Evolutionary conservation across 1,284 basidiomycete genomes (phyloP), one percentile per base, ranked within the genome.

Genomic region (Hymenochaete sp.): DNA sequence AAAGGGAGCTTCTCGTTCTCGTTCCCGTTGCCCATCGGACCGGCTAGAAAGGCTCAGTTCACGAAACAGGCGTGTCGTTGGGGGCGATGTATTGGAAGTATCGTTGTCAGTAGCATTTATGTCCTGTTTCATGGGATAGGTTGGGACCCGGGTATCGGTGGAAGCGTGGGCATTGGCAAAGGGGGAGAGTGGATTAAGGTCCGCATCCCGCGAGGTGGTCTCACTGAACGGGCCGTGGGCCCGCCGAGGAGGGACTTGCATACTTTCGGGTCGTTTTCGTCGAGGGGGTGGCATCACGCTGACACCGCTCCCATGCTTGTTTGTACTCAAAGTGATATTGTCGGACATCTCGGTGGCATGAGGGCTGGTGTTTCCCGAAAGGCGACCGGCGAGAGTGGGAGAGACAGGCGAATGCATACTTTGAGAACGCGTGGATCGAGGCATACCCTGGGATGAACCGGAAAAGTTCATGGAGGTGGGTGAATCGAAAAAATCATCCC

Each of bases 201-300:
- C 45, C 5, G 11, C 39, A 3, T 18, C n/a, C 21, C 4, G 11
- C 37, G 6, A 19, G 19, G 9, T 11, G n/a, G 4, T 46, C 32
- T 8, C 11, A 6, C 16, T 44, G 38, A 5, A 32, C 7, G 16
- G n/a, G 1, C 8, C 27, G 18, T 19, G 45, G 38, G 7, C 66
- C 53, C 1, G 60, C 51, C 11, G 58, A 56, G 13, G n/a, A n/a
- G n/a, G n/a, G n/a, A 81, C 52, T 52, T 81, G 79, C 25, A 76
- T 67, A 54, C 79, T 82, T 53, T 82, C 80, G 0, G 81, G 82
- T 1, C 79, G 66, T 11, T 72, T 62, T 2, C 74, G 63, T 1
- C 62, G 64, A 0, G 62, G 62, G 0, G 73, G 70, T 0, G 72
- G 67, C 2, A 66, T 22, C 21, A 24, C 4, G n/a, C 21, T 38